Percentiles rank a stretch among this genome's conserved stretches.
Conservation (phyloP, 2,329 filamentous ascomycete genomes). For the Pseudogymnoascus sp. region DNA sequence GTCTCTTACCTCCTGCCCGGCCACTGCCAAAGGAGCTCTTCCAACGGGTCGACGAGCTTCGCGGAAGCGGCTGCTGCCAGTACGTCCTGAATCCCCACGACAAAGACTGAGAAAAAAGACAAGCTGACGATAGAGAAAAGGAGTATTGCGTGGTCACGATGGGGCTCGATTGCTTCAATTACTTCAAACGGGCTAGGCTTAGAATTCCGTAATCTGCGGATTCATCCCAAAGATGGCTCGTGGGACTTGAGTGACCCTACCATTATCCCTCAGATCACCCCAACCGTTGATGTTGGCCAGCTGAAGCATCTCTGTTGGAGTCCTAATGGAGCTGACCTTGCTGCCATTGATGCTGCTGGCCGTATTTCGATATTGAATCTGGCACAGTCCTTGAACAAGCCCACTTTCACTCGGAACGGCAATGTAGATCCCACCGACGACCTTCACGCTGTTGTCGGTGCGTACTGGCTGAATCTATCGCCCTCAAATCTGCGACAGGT, state of each 20-base stretch:
- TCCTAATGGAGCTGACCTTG: constrained; percentile 64
- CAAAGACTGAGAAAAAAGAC: background rate
- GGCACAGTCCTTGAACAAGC: constrained; percentile 63
- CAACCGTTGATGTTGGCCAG: constrained; percentile 53
- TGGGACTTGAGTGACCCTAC: constrained; percentile 74
- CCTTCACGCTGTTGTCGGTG: constrained; percentile 67
- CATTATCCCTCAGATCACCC: constrained; percentile 50
- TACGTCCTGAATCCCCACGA: constrained; percentile 37
- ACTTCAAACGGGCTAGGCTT: constrained; percentile 61
- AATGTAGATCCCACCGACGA: constrained; percentile 65
- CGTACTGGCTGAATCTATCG: constrained; percentile 64
- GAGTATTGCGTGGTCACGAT: constrained; percentile 78
- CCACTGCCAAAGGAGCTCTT: constrained; percentile 58
- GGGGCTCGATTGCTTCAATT: constrained; percentile 77
- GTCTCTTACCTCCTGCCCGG: constrained; percentile 43
- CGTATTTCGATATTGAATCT: constrained; percentile 68
- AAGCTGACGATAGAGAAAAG: constrained; percentile 35
- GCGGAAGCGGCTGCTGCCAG: constrained; percentile 71
- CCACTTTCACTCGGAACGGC: constrained; percentile 53
- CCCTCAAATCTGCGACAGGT: constrained; percentile 23
- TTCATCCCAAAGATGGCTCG: constrained; percentile 57
- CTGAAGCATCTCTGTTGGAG: constrained; percentile 81
- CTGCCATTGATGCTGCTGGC: constrained; percentile 71
- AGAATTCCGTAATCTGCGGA: constrained; percentile 64
- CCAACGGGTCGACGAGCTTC: constrained; percentile 67